Percentiles rank a stretch among this genome's conserved stretches.
Evolutionary conservation across 345 rosid genomes (phyloP).

Genomic region (Bretschneidera sinensis): DNA sequence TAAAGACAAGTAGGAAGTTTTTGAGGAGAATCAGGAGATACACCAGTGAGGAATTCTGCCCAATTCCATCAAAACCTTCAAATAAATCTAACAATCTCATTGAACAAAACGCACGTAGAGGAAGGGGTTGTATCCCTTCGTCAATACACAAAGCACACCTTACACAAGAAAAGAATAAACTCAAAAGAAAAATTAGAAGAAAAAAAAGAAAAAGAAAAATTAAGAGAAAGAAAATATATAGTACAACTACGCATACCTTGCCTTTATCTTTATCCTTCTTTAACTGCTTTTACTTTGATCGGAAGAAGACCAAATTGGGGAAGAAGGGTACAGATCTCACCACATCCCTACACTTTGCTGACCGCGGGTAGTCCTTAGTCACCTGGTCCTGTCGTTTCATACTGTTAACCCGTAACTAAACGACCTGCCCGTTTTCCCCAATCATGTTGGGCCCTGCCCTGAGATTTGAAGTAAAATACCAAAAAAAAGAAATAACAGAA

Average conservation of each 20-base stretch:
- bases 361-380: slow-evolving; percentile 21
- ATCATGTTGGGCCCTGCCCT: slow-evolving; percentile 19
- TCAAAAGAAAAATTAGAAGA: neutral
- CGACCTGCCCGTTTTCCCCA: slow-evolving; percentile 26
- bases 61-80: too few species aligned
- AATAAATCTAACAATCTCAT: too few species aligned
- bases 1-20: too few species aligned
- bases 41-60: too few species aligned
- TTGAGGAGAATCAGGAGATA: too few species aligned
- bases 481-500: neutral
- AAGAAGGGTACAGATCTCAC: slow-evolving; percentile 8
- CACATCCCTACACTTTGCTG: slow-evolving; percentile 18
- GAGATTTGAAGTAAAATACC: slow-evolving; percentile 12
- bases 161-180: slow-evolving; percentile 23
- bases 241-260: slow-evolving; percentile 16
- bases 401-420: neutral
- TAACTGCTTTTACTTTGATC: slow-evolving; percentile 35
- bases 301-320: slow-evolving; percentile 29
- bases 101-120: too few species aligned
- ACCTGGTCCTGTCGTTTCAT: slow-evolving; percentile 26
- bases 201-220: neutral
- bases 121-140: too few species aligned
- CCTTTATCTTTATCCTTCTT: slow-evolving; percentile 29
- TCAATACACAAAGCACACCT: neutral
- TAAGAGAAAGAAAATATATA: slow-evolving; percentile 13